These are phyloP conservation scores for Beta lomatogona DNA, from an alignment of 179 eudicot species.

Conservation along the genomic window DNA sequence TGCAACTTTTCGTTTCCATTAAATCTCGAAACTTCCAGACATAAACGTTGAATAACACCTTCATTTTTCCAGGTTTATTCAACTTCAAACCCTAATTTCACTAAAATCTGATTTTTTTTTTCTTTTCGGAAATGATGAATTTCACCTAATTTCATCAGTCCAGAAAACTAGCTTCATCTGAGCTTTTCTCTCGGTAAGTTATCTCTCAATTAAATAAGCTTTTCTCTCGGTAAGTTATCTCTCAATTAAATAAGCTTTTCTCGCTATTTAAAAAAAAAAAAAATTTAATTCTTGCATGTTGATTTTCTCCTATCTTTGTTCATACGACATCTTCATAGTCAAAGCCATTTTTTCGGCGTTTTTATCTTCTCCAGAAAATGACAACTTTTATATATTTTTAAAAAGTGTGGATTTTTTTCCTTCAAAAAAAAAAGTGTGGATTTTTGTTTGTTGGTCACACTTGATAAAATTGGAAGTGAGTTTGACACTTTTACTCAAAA, in stretches of 20 bases:
- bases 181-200: constrained; percentile 5
- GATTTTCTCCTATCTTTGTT: not conserved
- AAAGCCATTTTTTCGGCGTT: not conserved
- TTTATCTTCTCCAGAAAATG: not conserved
- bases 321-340: not conserved
- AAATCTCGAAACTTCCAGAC: not conserved
- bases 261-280: no score
- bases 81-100: not conserved
- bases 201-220: not conserved
- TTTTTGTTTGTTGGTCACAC: no score
- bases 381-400: no score
- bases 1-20: not conserved
- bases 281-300: not conserved
- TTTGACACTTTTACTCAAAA: not conserved
- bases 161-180: not conserved
- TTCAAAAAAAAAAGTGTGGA: no score
- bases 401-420: no score
- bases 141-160: not conserved
- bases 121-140: not conserved
- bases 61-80: not conserved
- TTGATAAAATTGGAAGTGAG: not conserved
- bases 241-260: not conserved
- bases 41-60: no score
- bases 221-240: not conserved
- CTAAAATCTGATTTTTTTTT: not conserved